Base-by-base conservation (phyloP, 495 filamentous ascomycete genomes). In the Xylaria telfairii region DNA sequence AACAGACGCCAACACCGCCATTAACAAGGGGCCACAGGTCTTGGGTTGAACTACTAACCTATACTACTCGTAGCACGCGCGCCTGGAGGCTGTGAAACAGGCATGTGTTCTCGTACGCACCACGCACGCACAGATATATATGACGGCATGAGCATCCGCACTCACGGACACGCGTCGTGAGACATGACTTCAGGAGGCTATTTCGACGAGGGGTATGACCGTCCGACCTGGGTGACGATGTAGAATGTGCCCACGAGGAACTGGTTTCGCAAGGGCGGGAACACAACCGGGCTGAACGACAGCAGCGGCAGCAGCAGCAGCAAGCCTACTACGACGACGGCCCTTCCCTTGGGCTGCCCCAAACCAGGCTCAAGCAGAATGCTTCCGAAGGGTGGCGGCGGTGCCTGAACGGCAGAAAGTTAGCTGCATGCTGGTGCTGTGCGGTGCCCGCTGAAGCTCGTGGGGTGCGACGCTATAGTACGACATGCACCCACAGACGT, bases 281-380 rank as follows among this genome's bases (percentile, higher is more conserved):
- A 34, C 28, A 69, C 66, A 42, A 53, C 53, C 57, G 67, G 57
- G 53, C 41, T 41, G 41, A 47, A 68, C 42, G 24, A 68, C 41
- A 37, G 65, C 49, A 61, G n/a, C n/a, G n/a, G n/a, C n/a, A n/a
- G n/a, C n/a, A n/a, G n/a, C n/a, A n/a, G n/a, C n/a, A n/a, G n/a
- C n/a, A n/a, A n/a, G n/a, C n/a, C n/a, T n/a, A n/a, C n/a, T n/a
- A n/a, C n/a, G n/a, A n/a, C n/a, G n/a, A n/a, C n/a, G n/a, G n/a
- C n/a, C n/a, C n/a, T n/a, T n/a, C 42, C 26, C 34, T 65, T 62
- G 69, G 62, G 60, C 37, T 46, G 53, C 42, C 59, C 69, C 51
- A 69, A 70, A 44, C 70, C 64, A 77, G 72, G 71, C 71, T 71
- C 69, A 70, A 72, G 67, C 67, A 64, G 69, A 53, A 69, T 30